Conservation (phyloP, 2,329 filamentous ascomycete species). For the Cladosporium sp. region DNA sequence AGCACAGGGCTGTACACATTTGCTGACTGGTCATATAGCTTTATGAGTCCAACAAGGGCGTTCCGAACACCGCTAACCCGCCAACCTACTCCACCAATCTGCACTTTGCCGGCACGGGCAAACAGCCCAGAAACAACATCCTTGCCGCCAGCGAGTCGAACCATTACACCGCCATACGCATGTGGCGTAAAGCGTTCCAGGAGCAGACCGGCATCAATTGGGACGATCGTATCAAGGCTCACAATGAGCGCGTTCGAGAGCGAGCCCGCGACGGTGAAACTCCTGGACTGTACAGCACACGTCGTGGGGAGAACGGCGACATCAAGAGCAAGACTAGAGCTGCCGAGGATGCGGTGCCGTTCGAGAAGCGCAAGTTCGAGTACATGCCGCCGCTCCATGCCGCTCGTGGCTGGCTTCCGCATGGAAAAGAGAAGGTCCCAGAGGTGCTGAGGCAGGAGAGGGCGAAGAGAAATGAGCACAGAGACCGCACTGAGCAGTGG, state of each 20-base stretch:
- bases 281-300: neutral
- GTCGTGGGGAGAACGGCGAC: neutral
- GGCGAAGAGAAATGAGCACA: neutral
- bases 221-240: conserved; percentile 40
- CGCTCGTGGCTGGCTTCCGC: conserved; percentile 24
- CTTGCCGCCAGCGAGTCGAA: conserved; percentile 35
- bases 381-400: conserved; percentile 26
- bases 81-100: conserved; percentile 61
- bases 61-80: conserved; percentile 44
- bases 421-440: neutral
- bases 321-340: conserved; percentile 15
- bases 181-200: conserved; percentile 43
- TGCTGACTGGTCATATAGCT: conserved; percentile 43
- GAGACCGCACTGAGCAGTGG: neutral
- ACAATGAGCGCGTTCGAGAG: conserved; percentile 21
- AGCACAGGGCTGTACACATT: neutral
- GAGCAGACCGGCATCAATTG: conserved; percentile 43
- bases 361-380: conserved; percentile 11
- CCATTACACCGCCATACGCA: conserved; percentile 37
- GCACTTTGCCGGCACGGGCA: conserved; percentile 27
- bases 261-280: neutral
- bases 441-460: neutral
- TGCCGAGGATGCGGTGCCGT: conserved; percentile 26
- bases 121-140: conserved; percentile 27
- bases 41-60: conserved; percentile 59